Conservation (phyloP, 768 basidiomycete genomes). For the Russula abietina region DNA sequence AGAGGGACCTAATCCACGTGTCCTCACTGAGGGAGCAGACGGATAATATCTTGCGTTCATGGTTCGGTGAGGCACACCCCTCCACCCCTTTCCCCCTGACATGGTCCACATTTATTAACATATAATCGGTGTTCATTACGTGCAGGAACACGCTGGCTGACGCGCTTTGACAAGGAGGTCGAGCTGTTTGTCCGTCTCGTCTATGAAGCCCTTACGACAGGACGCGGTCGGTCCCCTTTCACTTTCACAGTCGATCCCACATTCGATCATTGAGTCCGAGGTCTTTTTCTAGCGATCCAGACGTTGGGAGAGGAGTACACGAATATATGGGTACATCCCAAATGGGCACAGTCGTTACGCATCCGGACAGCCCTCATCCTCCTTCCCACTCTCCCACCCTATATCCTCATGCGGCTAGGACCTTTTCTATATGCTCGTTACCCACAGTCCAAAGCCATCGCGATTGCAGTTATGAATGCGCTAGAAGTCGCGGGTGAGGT, state of each 20-base stretch:
- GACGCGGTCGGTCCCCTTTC: constrained; percentile 48
- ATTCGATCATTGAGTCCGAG: constrained; percentile 13
- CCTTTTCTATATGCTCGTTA: constrained; percentile 34
- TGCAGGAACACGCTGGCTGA: constrained; percentile 73
- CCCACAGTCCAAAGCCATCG: constrained; percentile 31
- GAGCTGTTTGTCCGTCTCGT: constrained; percentile 59
- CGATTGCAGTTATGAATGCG: constrained; percentile 40
- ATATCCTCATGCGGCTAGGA: constrained; percentile 50
- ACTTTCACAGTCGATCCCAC: constrained; percentile 2
- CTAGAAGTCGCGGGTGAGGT: constrained; percentile 60
- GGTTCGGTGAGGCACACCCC: constrained; percentile 52
- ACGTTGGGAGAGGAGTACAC: constrained; percentile 91
- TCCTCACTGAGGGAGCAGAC: constrained; percentile 68
- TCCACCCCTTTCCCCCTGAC: background rate
- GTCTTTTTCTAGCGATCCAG: constrained; percentile 50
- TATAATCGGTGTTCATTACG: constrained; percentile 5
- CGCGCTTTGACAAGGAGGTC: constrained; percentile 76
- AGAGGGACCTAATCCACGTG: constrained; percentile 75
- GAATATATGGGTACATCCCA: constrained; percentile 55
- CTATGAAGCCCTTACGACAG: constrained; percentile 71
- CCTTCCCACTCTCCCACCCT: constrained; percentile 60
- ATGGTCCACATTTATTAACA: background rate
- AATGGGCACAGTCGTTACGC: constrained; percentile 40
- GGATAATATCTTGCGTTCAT: constrained; percentile 66
- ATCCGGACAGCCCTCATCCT: constrained; percentile 52